Conservation (phyloP, 345 rosid genomes). For the Acer yangbiense region DNA sequence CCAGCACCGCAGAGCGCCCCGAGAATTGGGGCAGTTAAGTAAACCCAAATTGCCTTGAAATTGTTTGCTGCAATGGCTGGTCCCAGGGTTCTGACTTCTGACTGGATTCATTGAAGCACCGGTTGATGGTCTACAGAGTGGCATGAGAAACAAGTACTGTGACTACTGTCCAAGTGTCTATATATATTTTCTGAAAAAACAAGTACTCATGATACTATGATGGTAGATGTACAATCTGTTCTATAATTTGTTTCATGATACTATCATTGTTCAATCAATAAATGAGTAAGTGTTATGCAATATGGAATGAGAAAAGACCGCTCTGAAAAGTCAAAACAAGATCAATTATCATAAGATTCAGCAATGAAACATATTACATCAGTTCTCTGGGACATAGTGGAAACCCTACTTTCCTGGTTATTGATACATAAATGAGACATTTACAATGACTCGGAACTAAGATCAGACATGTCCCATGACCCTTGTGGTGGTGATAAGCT, state of each 20-base stretch:
- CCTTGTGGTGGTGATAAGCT: neutral
- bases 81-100: no score
- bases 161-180: no score
- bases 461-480: no score
- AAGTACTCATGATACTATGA: no score
- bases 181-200: no score
- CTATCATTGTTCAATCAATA: neutral
- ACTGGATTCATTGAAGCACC: no score
- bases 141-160: no score
- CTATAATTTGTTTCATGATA: neutral
- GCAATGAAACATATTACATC: neutral
- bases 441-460: neutral
- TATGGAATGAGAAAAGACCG: neutral
- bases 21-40: no score
- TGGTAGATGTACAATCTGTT: neutral
- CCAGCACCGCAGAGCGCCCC: no score
- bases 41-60: no score
- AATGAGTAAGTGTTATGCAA: neutral
- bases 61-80: no score
- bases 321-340: neutral
- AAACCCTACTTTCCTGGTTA: conserved; percentile 2
- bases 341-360: neutral
- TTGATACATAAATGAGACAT: conserved; percentile 9
- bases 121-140: no score
- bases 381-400: neutral